Conservation (phyloP, 2,329 filamentous ascomycete species). For the Penicillium sp. region DNA sequence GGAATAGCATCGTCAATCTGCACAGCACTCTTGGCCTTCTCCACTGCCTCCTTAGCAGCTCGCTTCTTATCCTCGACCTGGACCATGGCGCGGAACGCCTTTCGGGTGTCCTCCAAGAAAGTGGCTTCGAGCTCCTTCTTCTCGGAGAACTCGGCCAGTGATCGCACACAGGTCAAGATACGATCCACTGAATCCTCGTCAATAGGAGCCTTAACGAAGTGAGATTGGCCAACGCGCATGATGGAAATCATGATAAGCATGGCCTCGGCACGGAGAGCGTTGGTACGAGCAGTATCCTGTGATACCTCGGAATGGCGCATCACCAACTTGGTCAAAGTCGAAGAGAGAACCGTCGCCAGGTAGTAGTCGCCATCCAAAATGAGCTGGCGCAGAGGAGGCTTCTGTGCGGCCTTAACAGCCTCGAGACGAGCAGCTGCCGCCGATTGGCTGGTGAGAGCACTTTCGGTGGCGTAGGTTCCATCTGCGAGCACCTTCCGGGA, state of each 20-base stretch:
- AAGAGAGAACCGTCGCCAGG: constrained; percentile 88
- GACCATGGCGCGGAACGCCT: constrained; percentile 96
- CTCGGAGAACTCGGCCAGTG: constrained; percentile 82
- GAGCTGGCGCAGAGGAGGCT: constrained; percentile 88
- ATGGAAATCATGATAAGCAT: constrained; percentile 99
- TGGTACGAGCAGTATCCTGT: constrained; percentile 78
- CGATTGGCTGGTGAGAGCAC: constrained; percentile 88
- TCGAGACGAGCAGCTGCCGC: constrained; percentile 87
- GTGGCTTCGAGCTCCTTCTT: constrained; percentile 88
- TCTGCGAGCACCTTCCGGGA: constrained; percentile 92
- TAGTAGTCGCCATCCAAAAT: constrained; percentile 98
- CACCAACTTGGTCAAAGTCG: constrained; percentile 92
- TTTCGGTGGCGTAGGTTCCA: constrained; percentile 96
- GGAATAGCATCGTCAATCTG: constrained; percentile 94
- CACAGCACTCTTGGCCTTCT: constrained; percentile 89
- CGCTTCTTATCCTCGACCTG: constrained; percentile 97
- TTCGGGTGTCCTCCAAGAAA: constrained; percentile 90
- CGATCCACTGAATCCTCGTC: constrained; percentile 98
- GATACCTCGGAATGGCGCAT: constrained; percentile 97
- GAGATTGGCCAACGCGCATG: constrained; percentile 95
- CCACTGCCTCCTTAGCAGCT: constrained; percentile 85
- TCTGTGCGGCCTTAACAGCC: constrained; percentile 94
- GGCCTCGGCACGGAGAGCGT: constrained; percentile 89
- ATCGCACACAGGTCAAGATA: constrained; percentile 95
- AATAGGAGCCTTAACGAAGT: constrained; percentile 95